Base-by-base conservation (phyloP, 768 basidiomycete genomes). In the Plicaturopsis crispa region DNA sequence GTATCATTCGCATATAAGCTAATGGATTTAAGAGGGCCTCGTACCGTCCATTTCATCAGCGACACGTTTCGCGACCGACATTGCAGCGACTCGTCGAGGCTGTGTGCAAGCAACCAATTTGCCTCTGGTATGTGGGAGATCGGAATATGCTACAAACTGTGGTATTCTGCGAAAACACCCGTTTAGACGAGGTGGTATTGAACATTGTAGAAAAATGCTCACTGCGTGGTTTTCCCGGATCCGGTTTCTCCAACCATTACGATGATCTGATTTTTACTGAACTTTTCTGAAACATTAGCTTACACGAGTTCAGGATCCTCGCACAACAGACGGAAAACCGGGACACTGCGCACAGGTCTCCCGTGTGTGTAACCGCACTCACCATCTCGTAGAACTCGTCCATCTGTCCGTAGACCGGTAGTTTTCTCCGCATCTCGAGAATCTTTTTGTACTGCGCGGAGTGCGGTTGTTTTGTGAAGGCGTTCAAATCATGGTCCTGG, bases 31-130 rank as follows among this genome's bases (percentile, higher is more conserved):
- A 44, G 40, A 23, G 20, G 13, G 8, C 3, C 13, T 63, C 87
- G 50, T 48, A 90, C 90, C 89, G 57, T 98, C 94, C 91, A 98
- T 93, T 61, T 98, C 94, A 53, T 98, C 94, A 4, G 94, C 92
- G 2, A 99, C 94, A 63, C 94, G 92, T 59, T 94, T 93, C 16
- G 94, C 94, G 2, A 97, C 94, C 12, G 87, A 90, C 90, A 96
- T 97, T 6, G 94, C 92, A 8, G 94, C 92, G 3, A 99, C 91
- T 65, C 94, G 75, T 50, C 94, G 72, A 1, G 94, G 94, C 55
- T 99, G 94, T 2, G 94, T 99, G 52, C 94, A 99, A 1, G 94
- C 94, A 3, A 99, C 82, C 49, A 97, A 63, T 59, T 91, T 96
- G 24, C 88, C 82, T 57, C 76, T 84, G 4, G 80, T 76, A 54